Evolutionary conservation across 495 filamentous ascomycete genomes (phyloP).

Genomic region (Annulohypoxylon bovei): DNA sequence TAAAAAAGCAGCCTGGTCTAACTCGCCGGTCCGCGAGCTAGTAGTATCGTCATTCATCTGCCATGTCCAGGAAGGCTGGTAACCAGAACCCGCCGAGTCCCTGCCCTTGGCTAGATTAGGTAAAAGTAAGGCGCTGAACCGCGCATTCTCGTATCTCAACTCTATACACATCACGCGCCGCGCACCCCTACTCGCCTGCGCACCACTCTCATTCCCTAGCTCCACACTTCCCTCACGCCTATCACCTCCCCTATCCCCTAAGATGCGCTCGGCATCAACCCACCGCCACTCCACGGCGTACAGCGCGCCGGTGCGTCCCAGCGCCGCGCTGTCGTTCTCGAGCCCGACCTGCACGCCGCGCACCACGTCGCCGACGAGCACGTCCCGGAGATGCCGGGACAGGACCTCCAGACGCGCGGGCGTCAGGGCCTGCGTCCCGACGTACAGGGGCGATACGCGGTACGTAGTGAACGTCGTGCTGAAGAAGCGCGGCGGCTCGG

Average conservation of each 20-base stretch:
- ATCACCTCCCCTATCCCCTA: conserved; percentile 1
- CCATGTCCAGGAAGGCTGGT: conserved; percentile 37
- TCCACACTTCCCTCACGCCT: conserved; percentile 14
- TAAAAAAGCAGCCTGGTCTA: conserved; percentile 40
- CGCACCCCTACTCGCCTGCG: conserved; percentile 10
- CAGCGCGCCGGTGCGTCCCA: conserved; percentile 53
- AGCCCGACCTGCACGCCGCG: conserved; percentile 58
- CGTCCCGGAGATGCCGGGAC: conserved; percentile 53
- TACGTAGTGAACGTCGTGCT: conserved; percentile 60
- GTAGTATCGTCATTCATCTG: background rate
- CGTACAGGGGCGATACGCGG: conserved; percentile 56
- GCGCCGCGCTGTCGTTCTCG: conserved; percentile 32
- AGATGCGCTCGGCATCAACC: conserved; percentile 12
- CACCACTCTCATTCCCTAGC: conserved; percentile 14
- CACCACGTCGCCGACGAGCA: conserved; percentile 59
- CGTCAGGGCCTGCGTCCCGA: conserved; percentile 46
- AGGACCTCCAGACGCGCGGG: conserved; percentile 44
- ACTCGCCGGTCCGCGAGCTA: conserved; percentile 2
- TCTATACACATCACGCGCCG: conserved; percentile 43
- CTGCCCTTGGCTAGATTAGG: conserved; percentile 39
- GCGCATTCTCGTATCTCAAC: conserved; percentile 54
- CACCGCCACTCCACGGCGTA: conserved; percentile 49
- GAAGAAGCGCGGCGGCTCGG: conserved; percentile 51
- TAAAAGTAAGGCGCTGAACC: conserved; percentile 53
- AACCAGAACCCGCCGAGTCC: background rate